These are phyloP conservation scores for Lachnum nothofagi DNA, from an alignment of 2,329 filamentous ascomycete species.

Conservation along the genomic window DNA sequence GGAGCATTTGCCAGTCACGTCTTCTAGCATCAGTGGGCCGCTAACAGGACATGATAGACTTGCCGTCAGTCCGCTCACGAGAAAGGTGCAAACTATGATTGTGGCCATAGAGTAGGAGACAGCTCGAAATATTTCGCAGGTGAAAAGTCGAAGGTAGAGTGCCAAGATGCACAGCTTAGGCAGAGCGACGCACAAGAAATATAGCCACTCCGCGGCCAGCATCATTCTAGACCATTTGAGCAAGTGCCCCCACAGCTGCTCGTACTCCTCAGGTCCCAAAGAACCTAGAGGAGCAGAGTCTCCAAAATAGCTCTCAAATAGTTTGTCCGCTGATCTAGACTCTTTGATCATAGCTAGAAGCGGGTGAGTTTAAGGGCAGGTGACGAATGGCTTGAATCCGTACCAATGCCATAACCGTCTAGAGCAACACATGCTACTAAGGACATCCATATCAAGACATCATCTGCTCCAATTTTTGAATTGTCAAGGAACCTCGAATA, in stretches of 20 bases:
- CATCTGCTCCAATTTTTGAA: not conserved
- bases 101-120: not conserved
- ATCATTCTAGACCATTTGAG: not conserved
- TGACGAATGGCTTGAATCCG: not conserved
- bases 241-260: no score
- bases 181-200: not conserved
- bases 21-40: not conserved
- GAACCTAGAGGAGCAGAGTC: no score
- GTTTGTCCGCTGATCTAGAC: no score
- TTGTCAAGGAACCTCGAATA: constrained; percentile 1
- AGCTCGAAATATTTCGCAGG: not conserved
- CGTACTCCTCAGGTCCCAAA: no score
- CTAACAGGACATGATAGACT: not conserved
- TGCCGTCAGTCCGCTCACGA: not conserved
- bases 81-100: not conserved
- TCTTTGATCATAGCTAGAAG: constrained; percentile 2
- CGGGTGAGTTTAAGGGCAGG: not conserved
- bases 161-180: constrained; percentile 5
- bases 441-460: constrained; percentile 2
- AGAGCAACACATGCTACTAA: not conserved
- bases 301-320: no score
- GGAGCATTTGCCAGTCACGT: not conserved
- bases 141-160: constrained; percentile 4
- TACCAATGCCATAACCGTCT: constrained; percentile 3
- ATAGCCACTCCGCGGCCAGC: not conserved